A percentile compares a stretch with the other conserved stretches of the same genome.
These are phyloP conservation scores for Rhynchosporium secalis DNA, from an alignment of 2,329 filamentous ascomycete species.

Conservation along the genomic window DNA sequence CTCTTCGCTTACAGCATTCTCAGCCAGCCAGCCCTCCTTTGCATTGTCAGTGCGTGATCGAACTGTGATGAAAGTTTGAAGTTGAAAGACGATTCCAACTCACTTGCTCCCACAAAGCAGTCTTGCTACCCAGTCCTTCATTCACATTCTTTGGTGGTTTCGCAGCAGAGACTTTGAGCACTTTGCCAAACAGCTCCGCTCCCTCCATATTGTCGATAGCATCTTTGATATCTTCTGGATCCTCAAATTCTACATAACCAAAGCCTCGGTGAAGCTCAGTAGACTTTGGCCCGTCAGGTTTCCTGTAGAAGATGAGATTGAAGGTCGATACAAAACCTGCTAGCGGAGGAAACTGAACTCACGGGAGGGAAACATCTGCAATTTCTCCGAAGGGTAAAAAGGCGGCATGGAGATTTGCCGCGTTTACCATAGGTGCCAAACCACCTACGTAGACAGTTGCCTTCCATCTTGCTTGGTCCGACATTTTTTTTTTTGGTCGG, in stretches of 20 bases:
- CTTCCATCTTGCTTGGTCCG: conserved; percentile 81
- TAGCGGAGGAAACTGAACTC: conserved; percentile 19
- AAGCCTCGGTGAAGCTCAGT: conserved; percentile 85
- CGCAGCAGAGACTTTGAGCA: conserved; percentile 88
- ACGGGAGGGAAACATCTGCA: conserved; percentile 81
- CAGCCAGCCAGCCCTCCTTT: conserved; percentile 90
- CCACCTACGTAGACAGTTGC: conserved; percentile 91
- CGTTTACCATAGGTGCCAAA: conserved; percentile 75
- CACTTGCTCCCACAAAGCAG: conserved; percentile 96
- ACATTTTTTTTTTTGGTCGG: conserved; percentile 56
- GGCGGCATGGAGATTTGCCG: conserved; percentile 76
- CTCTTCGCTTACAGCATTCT: conserved; percentile 82
- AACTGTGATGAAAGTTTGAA: conserved; percentile 9
- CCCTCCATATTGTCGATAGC: conserved; percentile 99
- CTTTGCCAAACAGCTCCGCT: conserved; percentile 87
- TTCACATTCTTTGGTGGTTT: conserved; percentile 88
- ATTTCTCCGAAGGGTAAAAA: conserved; percentile 98
- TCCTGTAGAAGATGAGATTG: conserved; percentile 43
- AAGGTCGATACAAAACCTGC: conserved; percentile 15
- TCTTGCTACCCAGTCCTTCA: conserved; percentile 88
- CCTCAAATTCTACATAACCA: conserved; percentile 93
- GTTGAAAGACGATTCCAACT: conserved; percentile 35
- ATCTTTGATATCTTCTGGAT: conserved; percentile 81
- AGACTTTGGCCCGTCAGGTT: conserved; percentile 78
- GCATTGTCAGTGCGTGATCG: conserved; percentile 24